Conservation (phyloP, 257 asterid species). For the Solanum commersonii region DNA sequence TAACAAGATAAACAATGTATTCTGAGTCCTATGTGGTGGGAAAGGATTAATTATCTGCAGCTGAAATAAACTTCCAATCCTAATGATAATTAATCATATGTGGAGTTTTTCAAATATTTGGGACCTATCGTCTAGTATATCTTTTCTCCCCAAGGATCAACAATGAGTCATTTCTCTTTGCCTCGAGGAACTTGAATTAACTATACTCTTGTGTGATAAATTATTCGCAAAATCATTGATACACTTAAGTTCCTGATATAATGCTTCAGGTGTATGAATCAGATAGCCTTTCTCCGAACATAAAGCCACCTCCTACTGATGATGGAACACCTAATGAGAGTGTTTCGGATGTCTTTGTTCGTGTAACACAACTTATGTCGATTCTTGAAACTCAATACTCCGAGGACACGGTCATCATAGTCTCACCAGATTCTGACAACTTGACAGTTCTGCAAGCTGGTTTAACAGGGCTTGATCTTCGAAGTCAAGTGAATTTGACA, state of each 20-base stretch:
- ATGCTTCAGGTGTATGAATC: conserved; percentile 54
- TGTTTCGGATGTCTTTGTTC: conserved; percentile 80
- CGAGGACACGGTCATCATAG: conserved; percentile 59
- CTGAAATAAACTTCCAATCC: not conserved
- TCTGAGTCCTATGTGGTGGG: not conserved
- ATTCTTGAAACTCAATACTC: conserved; percentile 47
- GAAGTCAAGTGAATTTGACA: conserved; percentile 38
- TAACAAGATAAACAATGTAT: not conserved
- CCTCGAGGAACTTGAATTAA: not conserved
- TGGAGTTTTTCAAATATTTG: too few species aligned
- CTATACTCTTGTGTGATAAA: not conserved
- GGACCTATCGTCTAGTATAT: too few species aligned
- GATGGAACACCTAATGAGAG: conserved; percentile 96
- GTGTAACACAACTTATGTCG: conserved; percentile 56
- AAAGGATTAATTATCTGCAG: not conserved
- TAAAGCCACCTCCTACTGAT: conserved; percentile 70
- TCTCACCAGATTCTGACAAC: conserved; percentile 90
- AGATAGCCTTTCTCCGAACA: conserved; percentile 62
- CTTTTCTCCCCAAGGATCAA: too few species aligned
- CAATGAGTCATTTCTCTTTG: not conserved
- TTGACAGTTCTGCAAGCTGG: conserved; percentile 78
- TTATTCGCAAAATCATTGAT: not conserved
- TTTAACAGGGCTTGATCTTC: conserved; percentile 64
- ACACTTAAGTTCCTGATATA: not conserved
- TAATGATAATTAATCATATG: not conserved